Percentiles rank a stretch among this genome's conserved stretches.
Conservation (phyloP, 208 protist genomes). For the Jaenimonas drosophilae region DNA sequence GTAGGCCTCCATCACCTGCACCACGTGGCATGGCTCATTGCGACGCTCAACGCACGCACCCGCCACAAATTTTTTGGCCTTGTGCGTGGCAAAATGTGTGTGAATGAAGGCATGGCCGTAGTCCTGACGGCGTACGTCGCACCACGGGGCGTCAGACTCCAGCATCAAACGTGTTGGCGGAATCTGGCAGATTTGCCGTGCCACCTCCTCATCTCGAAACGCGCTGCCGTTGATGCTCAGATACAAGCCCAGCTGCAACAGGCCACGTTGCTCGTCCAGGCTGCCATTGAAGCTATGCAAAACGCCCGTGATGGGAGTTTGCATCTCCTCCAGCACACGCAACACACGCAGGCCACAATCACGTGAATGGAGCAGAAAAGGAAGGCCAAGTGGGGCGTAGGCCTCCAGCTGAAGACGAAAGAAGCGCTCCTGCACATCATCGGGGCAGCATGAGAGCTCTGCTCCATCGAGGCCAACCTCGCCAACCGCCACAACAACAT, state of each 20-base stretch:
- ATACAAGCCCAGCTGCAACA: slow-evolving; percentile 74
- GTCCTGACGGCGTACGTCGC: slow-evolving; percentile 88
- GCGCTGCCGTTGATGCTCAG: slow-evolving; percentile 90
- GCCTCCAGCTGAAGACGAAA: slow-evolving; percentile 52
- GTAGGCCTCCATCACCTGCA: slow-evolving; percentile 71
- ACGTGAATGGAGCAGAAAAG: slow-evolving; percentile 90
- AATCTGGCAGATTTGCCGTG: slow-evolving; percentile 60
- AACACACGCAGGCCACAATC: slow-evolving; percentile 83
- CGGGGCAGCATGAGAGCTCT: slow-evolving; percentile 64
- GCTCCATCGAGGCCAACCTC: slow-evolving; percentile 91
- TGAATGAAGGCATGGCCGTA: slow-evolving; percentile 63
- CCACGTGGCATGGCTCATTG: slow-evolving; percentile 85
- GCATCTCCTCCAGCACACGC: slow-evolving; percentile 24
- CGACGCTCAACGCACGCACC: slow-evolving; percentile 76
- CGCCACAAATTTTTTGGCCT: slow-evolving; percentile 49
- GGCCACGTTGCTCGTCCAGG: slow-evolving; percentile 59
- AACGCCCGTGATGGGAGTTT: slow-evolving; percentile 35
- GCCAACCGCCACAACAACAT: slow-evolving; percentile 81
- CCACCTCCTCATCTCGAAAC: slow-evolving; percentile 71
- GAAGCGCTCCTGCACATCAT: slow-evolving; percentile 59
- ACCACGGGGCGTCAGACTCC: slow-evolving; percentile 94
- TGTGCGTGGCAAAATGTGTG: slow-evolving; percentile 42
- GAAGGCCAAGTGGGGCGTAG: slow-evolving; percentile 43
- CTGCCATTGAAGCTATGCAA: slow-evolving; percentile 94
- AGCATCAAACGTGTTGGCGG: slow-evolving; percentile 83